Percentiles rank a stretch among this genome's conserved stretches.
These are phyloP conservation scores for Vigna mungo DNA, from an alignment of 306 rosid species.

Conservation along the genomic window DNA sequence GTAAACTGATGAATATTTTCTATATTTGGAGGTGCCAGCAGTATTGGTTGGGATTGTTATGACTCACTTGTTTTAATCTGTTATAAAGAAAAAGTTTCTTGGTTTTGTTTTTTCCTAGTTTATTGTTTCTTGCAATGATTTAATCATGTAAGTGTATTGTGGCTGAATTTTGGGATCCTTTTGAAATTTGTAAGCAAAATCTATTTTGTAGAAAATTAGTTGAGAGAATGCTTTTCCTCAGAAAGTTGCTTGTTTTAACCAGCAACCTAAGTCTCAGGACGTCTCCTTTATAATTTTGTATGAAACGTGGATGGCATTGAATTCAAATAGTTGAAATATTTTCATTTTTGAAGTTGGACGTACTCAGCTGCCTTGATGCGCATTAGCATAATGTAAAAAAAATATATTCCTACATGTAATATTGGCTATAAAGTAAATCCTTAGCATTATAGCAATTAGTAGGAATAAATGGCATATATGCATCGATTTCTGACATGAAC, in stretches of 20 bases:
- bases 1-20: slow-evolving; percentile 18
- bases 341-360: neutral
- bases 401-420: too few relatives aligned
- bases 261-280: neutral
- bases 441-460: too few relatives aligned
- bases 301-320: neutral
- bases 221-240: neutral
- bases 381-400: neutral
- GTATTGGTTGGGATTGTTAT: slow-evolving; percentile 18
- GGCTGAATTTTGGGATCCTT: slow-evolving; percentile 38
- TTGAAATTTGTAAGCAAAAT: slow-evolving; percentile 25
- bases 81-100: slow-evolving; percentile 5
- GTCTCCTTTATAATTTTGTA: neutral
- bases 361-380: neutral
- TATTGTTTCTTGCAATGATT: neutral
- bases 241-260: neutral
- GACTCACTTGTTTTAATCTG: slow-evolving; percentile 7
- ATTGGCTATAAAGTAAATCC: too few relatives aligned
- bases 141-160: slow-evolving; percentile 34
- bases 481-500: neutral
- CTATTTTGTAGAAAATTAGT: slow-evolving; percentile 36
- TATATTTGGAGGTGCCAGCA: slow-evolving; percentile 13
- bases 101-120: neutral
- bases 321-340: neutral
- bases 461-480: too few relatives aligned